Evolutionary conservation across 2,329 filamentous ascomycete species (phyloP).

Genomic region (Stagonosporopsis cucurbitacearum): DNA sequence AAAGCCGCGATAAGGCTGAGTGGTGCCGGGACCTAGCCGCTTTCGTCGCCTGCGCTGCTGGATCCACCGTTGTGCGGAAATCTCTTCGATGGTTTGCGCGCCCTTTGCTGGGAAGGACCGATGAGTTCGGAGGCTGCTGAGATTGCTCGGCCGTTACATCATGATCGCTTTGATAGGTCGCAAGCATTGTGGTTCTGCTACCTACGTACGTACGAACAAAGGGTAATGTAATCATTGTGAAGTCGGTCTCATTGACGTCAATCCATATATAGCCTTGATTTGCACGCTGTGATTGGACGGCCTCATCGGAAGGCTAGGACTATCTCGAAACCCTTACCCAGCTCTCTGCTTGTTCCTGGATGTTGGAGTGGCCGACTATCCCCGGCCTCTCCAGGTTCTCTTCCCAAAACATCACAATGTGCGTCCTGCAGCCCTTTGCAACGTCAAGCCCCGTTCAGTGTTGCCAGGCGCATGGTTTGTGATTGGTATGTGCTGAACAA

Average conservation of each 20-base stretch:
- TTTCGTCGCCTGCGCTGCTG: background rate
- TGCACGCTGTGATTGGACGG: background rate
- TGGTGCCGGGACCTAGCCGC: background rate
- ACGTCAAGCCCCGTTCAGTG: no score
- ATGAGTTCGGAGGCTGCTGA: background rate
- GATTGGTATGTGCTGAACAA: background rate
- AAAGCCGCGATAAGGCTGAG: background rate
- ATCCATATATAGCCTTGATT: background rate
- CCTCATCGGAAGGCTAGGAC: slow-evolving; percentile 1
- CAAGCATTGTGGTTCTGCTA: background rate
- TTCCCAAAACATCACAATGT: background rate
- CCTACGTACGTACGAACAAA: background rate
- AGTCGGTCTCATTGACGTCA: slow-evolving; percentile 2
- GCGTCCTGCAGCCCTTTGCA: slow-evolving; percentile 3
- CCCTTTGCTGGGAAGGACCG: slow-evolving; percentile 4
- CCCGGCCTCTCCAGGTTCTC: slow-evolving; percentile 4
- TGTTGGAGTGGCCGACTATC: slow-evolving; percentile 15
- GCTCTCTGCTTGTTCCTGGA: background rate
- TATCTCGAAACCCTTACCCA: slow-evolving; percentile 1
- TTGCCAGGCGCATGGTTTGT: background rate
- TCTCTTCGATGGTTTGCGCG: slow-evolving; percentile 3
- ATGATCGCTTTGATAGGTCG: background rate
- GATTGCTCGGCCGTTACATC: slow-evolving; percentile 3
- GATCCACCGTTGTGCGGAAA: background rate
- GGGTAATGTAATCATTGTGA: no score